Evolutionary conservation across 495 filamentous ascomycete genomes (phyloP).

Genomic region (Penicillium diatomitis): DNA sequence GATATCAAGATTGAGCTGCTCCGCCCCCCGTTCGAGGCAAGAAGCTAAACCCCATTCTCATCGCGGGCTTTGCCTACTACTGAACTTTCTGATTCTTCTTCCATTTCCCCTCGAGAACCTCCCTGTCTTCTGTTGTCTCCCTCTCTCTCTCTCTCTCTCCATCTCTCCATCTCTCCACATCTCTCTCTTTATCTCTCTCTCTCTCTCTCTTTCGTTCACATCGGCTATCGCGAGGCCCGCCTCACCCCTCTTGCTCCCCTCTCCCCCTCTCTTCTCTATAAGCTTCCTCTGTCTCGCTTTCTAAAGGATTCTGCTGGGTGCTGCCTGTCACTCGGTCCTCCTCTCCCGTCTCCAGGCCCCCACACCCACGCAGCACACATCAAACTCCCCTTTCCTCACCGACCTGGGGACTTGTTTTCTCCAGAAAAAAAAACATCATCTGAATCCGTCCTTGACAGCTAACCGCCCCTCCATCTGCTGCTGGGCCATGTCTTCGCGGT

Average conservation of each 20-base stretch:
- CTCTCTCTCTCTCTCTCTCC: conserved; percentile 17
- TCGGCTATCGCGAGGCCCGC: neutral
- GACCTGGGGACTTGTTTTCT: no score
- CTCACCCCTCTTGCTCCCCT: conserved; percentile 12
- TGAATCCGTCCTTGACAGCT: no score
- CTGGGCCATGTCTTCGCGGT: conserved; percentile 30
- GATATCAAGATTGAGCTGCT: no score
- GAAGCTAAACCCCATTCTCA: no score
- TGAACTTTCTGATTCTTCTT: neutral
- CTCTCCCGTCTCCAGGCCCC: no score
- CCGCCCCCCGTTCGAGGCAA: no score
- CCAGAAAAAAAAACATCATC: no score
- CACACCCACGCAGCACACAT: no score
- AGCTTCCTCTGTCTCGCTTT: neutral
- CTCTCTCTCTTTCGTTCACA: conserved; percentile 6
- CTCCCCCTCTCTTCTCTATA: conserved; percentile 8
- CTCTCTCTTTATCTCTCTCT: conserved; percentile 10
- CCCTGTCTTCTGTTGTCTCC: conserved; percentile 16
- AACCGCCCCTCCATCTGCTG: neutral
- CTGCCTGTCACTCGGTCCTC: no score
- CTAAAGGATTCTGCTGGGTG: neutral
- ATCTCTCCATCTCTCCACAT: conserved; percentile 10
- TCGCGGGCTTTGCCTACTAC: neutral
- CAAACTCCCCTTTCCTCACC: no score
- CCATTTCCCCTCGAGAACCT: conserved; percentile 16